Conservation (phyloP, 75 land plant species). For the Pinus albicaulis region DNA sequence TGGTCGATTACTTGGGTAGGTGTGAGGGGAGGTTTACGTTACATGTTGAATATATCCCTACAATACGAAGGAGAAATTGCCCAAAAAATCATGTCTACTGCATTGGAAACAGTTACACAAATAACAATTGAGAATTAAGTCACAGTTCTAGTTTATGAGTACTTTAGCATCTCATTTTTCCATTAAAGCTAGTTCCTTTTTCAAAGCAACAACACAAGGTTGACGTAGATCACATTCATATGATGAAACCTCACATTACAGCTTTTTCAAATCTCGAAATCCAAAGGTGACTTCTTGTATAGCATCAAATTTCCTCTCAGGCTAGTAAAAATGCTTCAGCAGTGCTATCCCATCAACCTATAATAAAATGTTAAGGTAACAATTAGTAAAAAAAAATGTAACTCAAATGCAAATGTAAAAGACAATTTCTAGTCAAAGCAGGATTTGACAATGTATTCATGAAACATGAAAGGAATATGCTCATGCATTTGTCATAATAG, state of each 20-base stretch:
- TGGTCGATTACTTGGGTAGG: too few relatives aligned
- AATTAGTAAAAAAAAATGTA: too few relatives aligned
- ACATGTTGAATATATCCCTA: too few relatives aligned
- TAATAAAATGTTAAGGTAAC: not conserved
- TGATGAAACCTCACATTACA: constrained; percentile 57
- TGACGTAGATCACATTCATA: constrained; percentile 62
- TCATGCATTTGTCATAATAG: not conserved
- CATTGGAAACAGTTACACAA: not conserved
- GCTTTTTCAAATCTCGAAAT: constrained; percentile 78
- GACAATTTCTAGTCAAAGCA: too few relatives aligned
- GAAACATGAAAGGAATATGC: not conserved
- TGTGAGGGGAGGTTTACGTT: too few relatives aligned
- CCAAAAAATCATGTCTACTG: not conserved
- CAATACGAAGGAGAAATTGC: not conserved
- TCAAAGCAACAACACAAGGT: constrained; percentile 63
- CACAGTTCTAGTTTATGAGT: too few relatives aligned
- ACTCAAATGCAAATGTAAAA: too few relatives aligned
- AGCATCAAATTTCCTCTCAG: constrained; percentile 90
- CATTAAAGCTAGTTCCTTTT: constrained; percentile 71
- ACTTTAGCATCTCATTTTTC: constrained; percentile 61
- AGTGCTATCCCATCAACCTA: constrained; percentile 98
- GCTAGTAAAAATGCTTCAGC: constrained; percentile 95
- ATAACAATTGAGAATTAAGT: too few relatives aligned
- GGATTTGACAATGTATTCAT: too few relatives aligned
- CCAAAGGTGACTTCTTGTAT: constrained; percentile 89